Conservation (phyloP, 768 basidiomycete genomes). For the Lactarius quietus region DNA sequence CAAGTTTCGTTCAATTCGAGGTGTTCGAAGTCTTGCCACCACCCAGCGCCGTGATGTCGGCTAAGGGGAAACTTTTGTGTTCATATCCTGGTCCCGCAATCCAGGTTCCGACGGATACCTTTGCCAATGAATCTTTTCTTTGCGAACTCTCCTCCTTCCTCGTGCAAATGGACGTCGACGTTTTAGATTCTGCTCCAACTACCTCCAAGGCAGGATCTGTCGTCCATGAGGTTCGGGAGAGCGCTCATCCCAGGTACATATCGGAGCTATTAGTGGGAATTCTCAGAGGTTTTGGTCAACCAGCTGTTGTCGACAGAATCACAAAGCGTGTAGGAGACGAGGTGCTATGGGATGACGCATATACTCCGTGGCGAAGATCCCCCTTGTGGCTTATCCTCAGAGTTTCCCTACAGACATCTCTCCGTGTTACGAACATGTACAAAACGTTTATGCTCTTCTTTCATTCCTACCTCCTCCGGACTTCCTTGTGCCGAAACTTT, state of each 20-base stretch:
- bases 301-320: conserved; percentile 32
- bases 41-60: conserved; percentile 35
- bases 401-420: conserved; percentile 39
- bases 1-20: conserved; percentile 37
- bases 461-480: conserved; percentile 12
- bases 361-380: conserved; percentile 48
- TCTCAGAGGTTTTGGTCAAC: conserved; percentile 37
- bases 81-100: conserved; percentile 47
- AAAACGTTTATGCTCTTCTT: conserved; percentile 48
- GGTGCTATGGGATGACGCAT: conserved; percentile 39
- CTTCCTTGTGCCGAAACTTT: conserved; percentile 29
- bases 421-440: conserved; percentile 32
- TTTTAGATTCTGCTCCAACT: conserved; percentile 35
- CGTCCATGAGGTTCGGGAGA: conserved; percentile 38
- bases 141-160: conserved; percentile 40
- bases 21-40: conserved; percentile 45
- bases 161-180: conserved; percentile 35
- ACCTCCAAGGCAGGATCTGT: conserved; percentile 34
- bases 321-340: conserved; percentile 48
- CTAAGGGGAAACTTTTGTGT: conserved; percentile 43
- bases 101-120: conserved; percentile 32
- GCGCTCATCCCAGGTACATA: conserved; percentile 45
- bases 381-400: conserved; percentile 49
- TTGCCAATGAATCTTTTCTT: conserved; percentile 34
- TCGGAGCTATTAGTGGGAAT: conserved; percentile 48